Base-by-base conservation (phyloP, 1,139 yeast species). In the Pichia sp. region DNA sequence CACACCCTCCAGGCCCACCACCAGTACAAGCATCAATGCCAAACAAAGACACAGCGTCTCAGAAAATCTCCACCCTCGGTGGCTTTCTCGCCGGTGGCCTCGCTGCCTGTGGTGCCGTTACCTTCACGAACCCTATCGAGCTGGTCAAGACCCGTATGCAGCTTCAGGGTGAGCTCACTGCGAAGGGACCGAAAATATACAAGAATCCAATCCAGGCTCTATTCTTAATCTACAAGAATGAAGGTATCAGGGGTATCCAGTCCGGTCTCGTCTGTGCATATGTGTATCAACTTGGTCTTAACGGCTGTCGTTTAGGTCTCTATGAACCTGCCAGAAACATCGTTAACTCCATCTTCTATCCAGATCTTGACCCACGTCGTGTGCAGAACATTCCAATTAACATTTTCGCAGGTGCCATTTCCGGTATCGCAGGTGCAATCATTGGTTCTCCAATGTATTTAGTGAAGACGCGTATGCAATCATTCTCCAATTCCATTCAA, bases 21-120 rank as follows among this genome's bases (percentile, higher is more conserved):
- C n/a, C n/a, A n/a, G n/a, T n/a, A n/a, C n/a, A n/a, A n/a, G n/a
- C n/a, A n/a, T n/a, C n/a, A n/a, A n/a, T n/a, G n/a, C n/a, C n/a
- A n/a, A n/a, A n/a, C n/a, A n/a, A 39, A 22, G 48, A 51, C 30
- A 37, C 56, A 7, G 58, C 58, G 7, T 50, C 59, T 10, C 77
- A 76, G 52, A 64, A 69, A 49, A 71, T 80, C 13, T 70, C 82
- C 23, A 68, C 81, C 1, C 50, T 72, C 9, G 95, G 96, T 19
- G 94, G 96, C 4, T 87, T 88, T 51, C 55, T 80, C 6, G 96
- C 96, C 12, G 98, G 97, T 39, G 96, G 95, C 6, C 48, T 86
- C 10, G 98, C 98, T 1, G 96, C 97, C 3, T 88, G 97, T 64
- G 94, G 94, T 36, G 97, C 98, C 0, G 98, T 91, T 26, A 91